These are phyloP conservation scores for Rheum nobile DNA, from an alignment of 148 eudicot genomes.

Conservation along the genomic window DNA sequence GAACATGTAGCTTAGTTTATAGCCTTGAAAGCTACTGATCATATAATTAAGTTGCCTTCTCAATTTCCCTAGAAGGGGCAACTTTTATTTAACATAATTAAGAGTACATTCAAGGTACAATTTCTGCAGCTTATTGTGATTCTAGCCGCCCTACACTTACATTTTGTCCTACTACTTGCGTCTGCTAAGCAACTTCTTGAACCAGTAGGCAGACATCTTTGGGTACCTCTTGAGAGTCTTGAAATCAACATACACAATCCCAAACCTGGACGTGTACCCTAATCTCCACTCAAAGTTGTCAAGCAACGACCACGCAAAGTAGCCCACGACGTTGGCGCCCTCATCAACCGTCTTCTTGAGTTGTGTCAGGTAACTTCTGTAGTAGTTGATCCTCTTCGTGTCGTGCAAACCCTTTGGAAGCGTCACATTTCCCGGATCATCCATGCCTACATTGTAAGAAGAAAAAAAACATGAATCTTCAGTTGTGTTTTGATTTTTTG, in stretches of 20 bases:
- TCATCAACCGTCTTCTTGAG: slow-evolving; percentile 61
- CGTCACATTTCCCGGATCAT: slow-evolving; percentile 71
- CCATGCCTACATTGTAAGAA: slow-evolving; percentile 77
- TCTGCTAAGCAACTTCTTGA: slow-evolving; percentile 38
- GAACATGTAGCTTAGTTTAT: too few relatives aligned
- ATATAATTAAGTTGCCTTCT: background rate
- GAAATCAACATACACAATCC: slow-evolving; percentile 83
- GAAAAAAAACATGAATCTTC: background rate
- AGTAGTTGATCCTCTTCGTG: slow-evolving; percentile 55
- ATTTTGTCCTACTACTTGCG: background rate
- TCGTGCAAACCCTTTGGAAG: slow-evolving; percentile 47
- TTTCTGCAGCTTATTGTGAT: background rate
- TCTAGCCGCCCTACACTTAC: background rate
- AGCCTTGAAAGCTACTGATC: background rate
- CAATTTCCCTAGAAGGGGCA: background rate
- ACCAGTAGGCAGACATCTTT: slow-evolving; percentile 84
- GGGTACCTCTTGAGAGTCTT: slow-evolving; percentile 71
- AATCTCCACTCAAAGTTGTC: slow-evolving; percentile 92
- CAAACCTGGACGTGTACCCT: slow-evolving; percentile 88
- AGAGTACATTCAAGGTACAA: background rate
- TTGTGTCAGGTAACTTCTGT: slow-evolving; percentile 44
- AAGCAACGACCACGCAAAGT: slow-evolving; percentile 90
- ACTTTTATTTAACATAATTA: background rate
- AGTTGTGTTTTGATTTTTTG: background rate
- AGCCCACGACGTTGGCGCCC: slow-evolving; percentile 79